Percentiles rank a stretch among this genome's conserved stretches.
phyloP scores from a whole-genome alignment of 805 yeast species.

The Saccharomycopsis sp. region DNA sequence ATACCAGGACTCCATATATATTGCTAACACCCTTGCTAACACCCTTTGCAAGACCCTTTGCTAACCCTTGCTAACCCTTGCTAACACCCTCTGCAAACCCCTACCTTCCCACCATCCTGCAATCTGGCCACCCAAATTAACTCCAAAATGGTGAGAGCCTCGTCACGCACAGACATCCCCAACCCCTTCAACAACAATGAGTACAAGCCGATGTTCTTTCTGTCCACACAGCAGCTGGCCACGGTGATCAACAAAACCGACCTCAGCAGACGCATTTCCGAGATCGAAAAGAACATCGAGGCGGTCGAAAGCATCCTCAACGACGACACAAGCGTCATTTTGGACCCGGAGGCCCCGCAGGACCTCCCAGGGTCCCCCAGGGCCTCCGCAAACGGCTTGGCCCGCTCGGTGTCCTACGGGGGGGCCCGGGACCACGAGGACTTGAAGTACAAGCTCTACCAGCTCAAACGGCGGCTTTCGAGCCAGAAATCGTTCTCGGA shows the following conservation, averaged over 20 bases:
- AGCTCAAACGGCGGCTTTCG: constrained; percentile 13
- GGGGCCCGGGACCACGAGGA: not conserved
- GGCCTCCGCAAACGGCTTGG: not conserved
- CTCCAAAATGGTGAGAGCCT: constrained; percentile 1
- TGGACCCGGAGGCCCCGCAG: constrained; percentile 6
- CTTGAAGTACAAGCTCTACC: constrained; percentile 10
- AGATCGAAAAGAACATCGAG: constrained; percentile 18
- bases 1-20: too few relatives aligned
- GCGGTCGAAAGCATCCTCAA: constrained; percentile 17
- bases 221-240: constrained; percentile 15
- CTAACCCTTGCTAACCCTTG: too few relatives aligned
- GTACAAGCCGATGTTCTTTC: constrained; percentile 20
- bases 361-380: not conserved
- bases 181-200: constrained; percentile 21
- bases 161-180: constrained; percentile 15
- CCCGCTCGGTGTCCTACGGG: not conserved
- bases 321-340: constrained; percentile 14
- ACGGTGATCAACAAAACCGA: constrained; percentile 13
- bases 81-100: not conserved
- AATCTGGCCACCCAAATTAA: not conserved
- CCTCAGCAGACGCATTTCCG: constrained; percentile 11
- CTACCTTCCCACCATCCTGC: not conserved
- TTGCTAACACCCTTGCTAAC: too few relatives aligned
- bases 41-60: too few relatives aligned
- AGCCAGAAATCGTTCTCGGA: constrained; percentile 17